Evolutionary conservation across 148 eudicot species (phyloP), one percentile per base, ranked within the genome.

Genomic region (Rhododendron henanense): DNA sequence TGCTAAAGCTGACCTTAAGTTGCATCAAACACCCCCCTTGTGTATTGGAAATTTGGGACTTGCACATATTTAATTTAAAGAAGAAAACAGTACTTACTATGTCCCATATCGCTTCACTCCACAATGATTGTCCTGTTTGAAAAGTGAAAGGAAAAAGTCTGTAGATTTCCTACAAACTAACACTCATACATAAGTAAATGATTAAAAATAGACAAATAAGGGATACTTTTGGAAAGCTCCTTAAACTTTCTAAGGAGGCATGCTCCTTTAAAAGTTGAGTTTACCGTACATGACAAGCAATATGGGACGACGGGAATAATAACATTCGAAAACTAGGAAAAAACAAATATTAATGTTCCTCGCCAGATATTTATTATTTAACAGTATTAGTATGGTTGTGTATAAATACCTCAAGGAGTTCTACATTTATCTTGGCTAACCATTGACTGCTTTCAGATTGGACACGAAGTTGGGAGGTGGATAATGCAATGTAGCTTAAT

Each of bases 401-500:
- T n/a, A 39, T 25, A 48, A 50, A 25, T 71, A 33, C 79, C 51
- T 33, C 15, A 23, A 53, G 19, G 23, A 31, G 31, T 61, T 33
- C 65, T 73, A 44, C 28, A 67, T 48, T 53, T 76, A 47, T 84
- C 35, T 21, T 63, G 57, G 65, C 50, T 63, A 65, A 51, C 61
- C 63, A 80, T 79, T 53, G 71, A 79, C 9, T 18, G 25, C 28
- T 23, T 67, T 16, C 63, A 71, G 63, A 50, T 48, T 35, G 73
- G 79, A 81, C 89, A 65, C 81, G 44, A 78, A 79, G 47, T 53
- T 81, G 39, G 88, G 86, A 75, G 88, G 39, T 81, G 82, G 84
- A 80, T 31, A 25, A 77, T 35, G 73, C 21, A 44, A 78, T 80
- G 78, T 41, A 82, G 63, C 84, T 74, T 59, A 73, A 79, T 47